Evolutionary conservation across 371 early-diverging fungal species (phyloP).

Genomic region (Circinella minor): DNA sequence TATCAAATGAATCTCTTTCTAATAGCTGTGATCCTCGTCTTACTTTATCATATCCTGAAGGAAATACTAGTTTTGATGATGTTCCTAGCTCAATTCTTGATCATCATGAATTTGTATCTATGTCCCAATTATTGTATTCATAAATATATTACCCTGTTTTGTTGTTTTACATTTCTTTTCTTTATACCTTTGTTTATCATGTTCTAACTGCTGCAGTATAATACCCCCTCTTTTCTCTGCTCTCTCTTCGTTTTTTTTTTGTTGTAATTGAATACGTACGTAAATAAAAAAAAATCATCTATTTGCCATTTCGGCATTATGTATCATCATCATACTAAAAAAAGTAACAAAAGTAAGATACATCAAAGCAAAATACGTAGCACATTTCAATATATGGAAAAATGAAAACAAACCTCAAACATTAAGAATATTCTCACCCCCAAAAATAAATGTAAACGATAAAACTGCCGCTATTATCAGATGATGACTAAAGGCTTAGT

Average conservation of each 20-base stretch:
- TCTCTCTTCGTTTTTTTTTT: not conserved
- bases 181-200: slow-evolving; percentile 12
- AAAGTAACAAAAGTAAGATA: too few relatives aligned
- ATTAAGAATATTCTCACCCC: not conserved
- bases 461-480: not conserved
- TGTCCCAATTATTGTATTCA: slow-evolving; percentile 35
- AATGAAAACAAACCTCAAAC: not conserved
- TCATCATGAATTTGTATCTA: slow-evolving; percentile 28
- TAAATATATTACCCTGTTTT: not conserved
- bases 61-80: slow-evolving; percentile 4
- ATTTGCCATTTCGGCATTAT: not conserved
- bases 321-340: not conserved
- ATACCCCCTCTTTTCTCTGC: not conserved
- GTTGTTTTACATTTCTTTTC: not conserved
- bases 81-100: slow-evolving; percentile 17
- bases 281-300: too few relatives aligned
- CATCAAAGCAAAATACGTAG: not conserved
- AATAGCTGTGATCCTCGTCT: not conserved
- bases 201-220: not conserved
- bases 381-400: slow-evolving; percentile 4
- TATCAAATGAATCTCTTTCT: not conserved
- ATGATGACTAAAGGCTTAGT: not conserved
- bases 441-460: slow-evolving; percentile 10
- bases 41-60: not conserved
- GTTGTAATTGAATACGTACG: too few relatives aligned